Base-by-base conservation (phyloP, 140 eudicot species). In the Oenanthe javanica region DNA sequence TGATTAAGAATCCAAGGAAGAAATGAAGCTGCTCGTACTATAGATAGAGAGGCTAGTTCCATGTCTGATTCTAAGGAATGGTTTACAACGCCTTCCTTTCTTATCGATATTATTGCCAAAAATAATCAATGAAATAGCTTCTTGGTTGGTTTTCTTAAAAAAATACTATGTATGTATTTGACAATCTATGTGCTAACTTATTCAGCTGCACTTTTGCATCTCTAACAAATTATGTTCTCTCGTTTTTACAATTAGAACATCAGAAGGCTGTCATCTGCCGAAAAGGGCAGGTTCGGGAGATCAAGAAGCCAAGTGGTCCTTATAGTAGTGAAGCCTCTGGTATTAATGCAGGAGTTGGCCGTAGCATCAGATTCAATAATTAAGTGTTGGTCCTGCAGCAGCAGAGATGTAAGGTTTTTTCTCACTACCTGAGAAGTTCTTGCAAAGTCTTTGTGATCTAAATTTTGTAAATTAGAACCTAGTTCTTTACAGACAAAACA, bases 261-360 rank as follows among this genome's bases (percentile, higher is more conserved):
- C 73, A 88, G 80, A 89, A 89, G 84, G 86, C 87, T 78, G 85
- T 81, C 79, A 85, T 69, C 19, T 84, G 88, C 46, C 84, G 91
- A 61, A 85, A 83, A 57, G 99, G 99, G 48, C 97, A 92, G 79
- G 97, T 92, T 5, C 89, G 87, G 7, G 87, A 82, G 3, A 48
- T 79, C 38, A 88, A 77, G 87, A 86, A 79, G 84, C 86, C 89
- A 0, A 75, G 78, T 6, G 89, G 92, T 77, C 85, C 91, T 0
- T 90, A 92, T 36, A 92, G 90, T 48, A 96, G 99, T 14, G 93
- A 94, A 88, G 63, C 82, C 1, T 77, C 93, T 59, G 98, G 98
- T 85, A 94, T 92, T 82, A 90, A 90, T 80, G 83, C 92, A 1
- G 72, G 80, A 6, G 77, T 86, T 54, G 89, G 93, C 67, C 86